Evolutionary conservation across 1,284 basidiomycete species (phyloP), one percentile per base, ranked within the genome.

Genomic region (Pulveroboletus sp.): DNA sequence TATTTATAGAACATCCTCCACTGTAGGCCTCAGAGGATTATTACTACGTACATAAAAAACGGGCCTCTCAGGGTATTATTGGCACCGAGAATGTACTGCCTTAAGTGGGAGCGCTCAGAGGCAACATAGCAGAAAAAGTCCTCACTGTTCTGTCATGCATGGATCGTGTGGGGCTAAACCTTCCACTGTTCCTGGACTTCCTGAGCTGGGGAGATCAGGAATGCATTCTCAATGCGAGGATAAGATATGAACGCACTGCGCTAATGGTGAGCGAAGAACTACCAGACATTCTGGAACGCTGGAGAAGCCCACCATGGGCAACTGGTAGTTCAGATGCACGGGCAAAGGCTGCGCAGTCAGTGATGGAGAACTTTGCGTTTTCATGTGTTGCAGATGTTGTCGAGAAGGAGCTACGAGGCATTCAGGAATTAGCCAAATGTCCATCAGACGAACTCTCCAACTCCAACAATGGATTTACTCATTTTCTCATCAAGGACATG

Each of bases 181-280:
- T 55, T 55, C 44, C 32, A 3, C 43, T 55, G 6, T 55, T 55
- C 21, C 32, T 52, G n/a, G 44, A 52, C 39, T 52, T 52, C 15
- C 44, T 52, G 3, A 52, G 51, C n/a, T 52, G 46, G 54, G 51
- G 44, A 55, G 52, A 55, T 55, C 44, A 33, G 17, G 52, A 56
- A 46, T 55, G 50, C 21, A 7, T 55, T 17, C 6, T 45, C 43
- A 46, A 55, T 46, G 37, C 36, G 7, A 55, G 36, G 36, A 55
- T 55, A 19, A 40, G 43, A 54, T 54, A 55, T 40, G 53, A 26
- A 36, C 17, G 7, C 8, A 53, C 51, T 3, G 1, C 17, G 9
- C n/a, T 54, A 15, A 46, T 54, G 51, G 51, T 54, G 5, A 55
- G 43, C 2, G 1, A 54, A 29, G 54, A 54, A 39, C 36, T 52